Evolutionary conservation across 108 stramenopile species (phyloP).

Genomic region (Bacterosira constricta): DNA sequence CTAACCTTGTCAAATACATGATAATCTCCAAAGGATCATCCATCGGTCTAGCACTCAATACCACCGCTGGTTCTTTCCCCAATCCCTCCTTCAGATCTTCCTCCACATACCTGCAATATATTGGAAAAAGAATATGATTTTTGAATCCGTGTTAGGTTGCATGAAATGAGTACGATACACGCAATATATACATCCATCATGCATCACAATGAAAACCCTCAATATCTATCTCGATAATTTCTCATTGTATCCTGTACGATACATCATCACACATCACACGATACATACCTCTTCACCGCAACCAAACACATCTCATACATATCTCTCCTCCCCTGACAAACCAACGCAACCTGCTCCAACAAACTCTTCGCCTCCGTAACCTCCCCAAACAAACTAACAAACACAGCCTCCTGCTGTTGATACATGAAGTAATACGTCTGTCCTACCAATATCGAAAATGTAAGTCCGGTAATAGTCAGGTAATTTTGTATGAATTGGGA

Average conservation of each 20-base stretch:
- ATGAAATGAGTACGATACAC: too few relatives aligned
- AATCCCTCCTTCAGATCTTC: slow-evolving; percentile 67
- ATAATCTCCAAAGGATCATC: slow-evolving; percentile 90
- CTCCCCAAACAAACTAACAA: slow-evolving; percentile 82
- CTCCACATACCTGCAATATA: slow-evolving; percentile 55
- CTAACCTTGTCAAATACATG: slow-evolving; percentile 78
- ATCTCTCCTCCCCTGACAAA: slow-evolving; percentile 72
- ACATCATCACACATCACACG: too few relatives aligned
- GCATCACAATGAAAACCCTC: too few relatives aligned
- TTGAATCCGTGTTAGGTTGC: too few relatives aligned
- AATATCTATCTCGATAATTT: too few relatives aligned
- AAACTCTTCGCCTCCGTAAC: slow-evolving; percentile 90
- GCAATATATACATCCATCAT: too few relatives aligned
- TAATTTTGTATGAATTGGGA: slow-evolving; percentile 91
- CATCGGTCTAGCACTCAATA: slow-evolving; percentile 71
- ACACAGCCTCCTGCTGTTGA: slow-evolving; percentile 85
- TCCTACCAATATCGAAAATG: slow-evolving; percentile 82
- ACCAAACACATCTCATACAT: slow-evolving; percentile 69
- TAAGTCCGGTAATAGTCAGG: slow-evolving; percentile 71
- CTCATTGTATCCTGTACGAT: too few relatives aligned
- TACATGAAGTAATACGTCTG: slow-evolving; percentile 92
- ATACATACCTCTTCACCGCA: slow-evolving; percentile 54
- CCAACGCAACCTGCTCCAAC: slow-evolving; percentile 87
- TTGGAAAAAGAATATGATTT: background rate
- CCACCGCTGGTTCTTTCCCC: slow-evolving; percentile 68